Evolutionary conservation across 345 rosid genomes (phyloP).

Genomic region (Mangifera indica): DNA sequence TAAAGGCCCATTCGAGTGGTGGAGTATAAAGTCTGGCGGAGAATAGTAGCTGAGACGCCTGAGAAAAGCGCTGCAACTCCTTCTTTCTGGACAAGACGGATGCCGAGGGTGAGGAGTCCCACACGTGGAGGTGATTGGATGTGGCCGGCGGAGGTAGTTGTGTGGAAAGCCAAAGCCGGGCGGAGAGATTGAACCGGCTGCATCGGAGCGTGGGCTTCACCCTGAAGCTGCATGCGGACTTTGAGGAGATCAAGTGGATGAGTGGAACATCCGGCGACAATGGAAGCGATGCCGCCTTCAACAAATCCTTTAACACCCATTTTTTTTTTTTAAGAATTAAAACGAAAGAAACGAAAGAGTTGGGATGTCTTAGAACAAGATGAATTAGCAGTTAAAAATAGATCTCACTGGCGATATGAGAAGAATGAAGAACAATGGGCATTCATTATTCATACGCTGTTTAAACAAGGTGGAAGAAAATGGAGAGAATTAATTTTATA

Average conservation of each 20-base stretch:
- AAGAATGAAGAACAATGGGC: conserved; percentile 62
- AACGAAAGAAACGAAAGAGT: background rate
- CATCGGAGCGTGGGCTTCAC: conserved; percentile 46
- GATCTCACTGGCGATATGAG: conserved; percentile 58
- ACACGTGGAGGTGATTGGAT: conserved; percentile 38
- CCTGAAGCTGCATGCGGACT: conserved; percentile 89
- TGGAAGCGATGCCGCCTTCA: conserved; percentile 90
- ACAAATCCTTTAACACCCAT: conserved; percentile 86
- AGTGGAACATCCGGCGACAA: conserved; percentile 75
- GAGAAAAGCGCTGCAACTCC: conserved; percentile 70
- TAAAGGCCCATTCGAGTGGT: conserved; percentile 91
- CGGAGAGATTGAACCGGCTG: conserved; percentile 47
- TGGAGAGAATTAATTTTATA: too few relatives aligned
- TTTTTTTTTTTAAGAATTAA: background rate
- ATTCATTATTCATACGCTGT: conserved; percentile 67
- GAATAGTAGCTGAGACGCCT: conserved; percentile 82
- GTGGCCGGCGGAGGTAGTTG: conserved; percentile 23
- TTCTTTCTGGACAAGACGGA: conserved; percentile 51
- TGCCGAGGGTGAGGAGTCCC: conserved; percentile 57
- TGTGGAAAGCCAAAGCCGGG: conserved; percentile 62
- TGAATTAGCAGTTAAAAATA: conserved; percentile 42
- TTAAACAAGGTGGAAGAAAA: background rate
- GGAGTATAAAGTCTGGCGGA: conserved; percentile 80
- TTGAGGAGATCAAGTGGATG: conserved; percentile 88
- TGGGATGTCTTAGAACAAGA: background rate